Evolutionary conservation across 768 basidiomycete genomes (phyloP), one percentile per base, ranked within the genome.

Genomic region (Cyclocybe aegerita): DNA sequence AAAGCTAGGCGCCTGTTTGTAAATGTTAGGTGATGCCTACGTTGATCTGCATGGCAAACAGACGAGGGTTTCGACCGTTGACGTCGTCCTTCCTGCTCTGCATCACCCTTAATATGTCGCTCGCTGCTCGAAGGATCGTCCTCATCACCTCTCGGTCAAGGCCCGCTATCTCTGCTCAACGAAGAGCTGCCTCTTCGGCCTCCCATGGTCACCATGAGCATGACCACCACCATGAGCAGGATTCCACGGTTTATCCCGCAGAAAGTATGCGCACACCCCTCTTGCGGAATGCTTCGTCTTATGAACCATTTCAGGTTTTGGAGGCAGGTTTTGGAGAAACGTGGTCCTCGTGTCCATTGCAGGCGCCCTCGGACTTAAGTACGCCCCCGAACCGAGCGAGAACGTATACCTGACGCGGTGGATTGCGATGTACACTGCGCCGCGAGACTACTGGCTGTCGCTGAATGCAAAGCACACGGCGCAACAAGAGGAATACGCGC

Each of bases 281-380:
- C 32, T 9, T 45, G 33, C 33, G 35, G 16, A 3, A 10, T 32
- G 35, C 34, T 44, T 10, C 43, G 14, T 53, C 35, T 39, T 33
- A 34, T 37, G 36, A 49, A 30, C 30, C n/a, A 7, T 15, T 14
- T 32, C 50, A 87, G 90, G 78, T 30, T 91, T 91, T 63, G 67
- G 70, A 23, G 80, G 78, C 31, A 71, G 82, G 15, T 77, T 86
- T 62, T 91, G 90, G 90, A 72, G 82, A 34, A 84, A 83, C 53
- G 77, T 81, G 2, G 57, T 85, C 35, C 52, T 88, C 16, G 66
- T 75, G 16, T 74, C 79, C 10, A 50, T 84, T 37, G 69, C 74
- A 7, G 76, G 69, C 38, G 80, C 74, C 38, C 78, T 74, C 9
- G 77, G 78, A 53, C 85, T 86, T 72, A 88, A 88, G 66, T 85